Evolutionary conservation across 2,329 filamentous ascomycete genomes (phyloP), one percentile per base, ranked within the genome.

Genomic region (Neofusicoccum sp.): DNA sequence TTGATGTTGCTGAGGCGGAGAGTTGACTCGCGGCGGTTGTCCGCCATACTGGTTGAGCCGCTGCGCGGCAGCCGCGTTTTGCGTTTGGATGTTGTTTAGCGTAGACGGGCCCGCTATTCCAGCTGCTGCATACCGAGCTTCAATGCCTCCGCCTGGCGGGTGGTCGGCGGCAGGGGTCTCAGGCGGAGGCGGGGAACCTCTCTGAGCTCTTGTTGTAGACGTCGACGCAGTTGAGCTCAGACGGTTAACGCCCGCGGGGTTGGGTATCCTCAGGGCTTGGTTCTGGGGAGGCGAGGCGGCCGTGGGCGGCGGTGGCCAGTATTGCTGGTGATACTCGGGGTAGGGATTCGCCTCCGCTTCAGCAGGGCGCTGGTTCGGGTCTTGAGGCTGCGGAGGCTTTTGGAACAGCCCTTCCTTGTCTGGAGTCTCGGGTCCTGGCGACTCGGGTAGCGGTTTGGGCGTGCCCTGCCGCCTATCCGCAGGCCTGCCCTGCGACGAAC

Each of bases 131-230:
- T 96, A 97, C 62, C 93, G 87, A 56, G 92, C 91, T 75, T 97
- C 93, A 69, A 97, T 97, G 62, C 91, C 92, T 44, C 90, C 92
- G 61, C 87, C 87, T 2, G 89, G 87, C n/a, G 87, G 82, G 60
- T 90, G 91, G 11, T 63, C 61, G 44, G 89, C 90, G 34, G 90
- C 85, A 36, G 95, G 92, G 0, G 95, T 98, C 75, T 98, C 94
- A 7, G 95, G 95, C 1, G 95, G 95, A 4, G 95, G 94, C 4
- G 95, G 95, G 33, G 94, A 98, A 47, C 95, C 95, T 69, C 95
- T 86, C 72, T 91, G 93, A 22, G 95, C 95, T 67, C 91, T 88
- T 2, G 94, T 97, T 0, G 95, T 99, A 2, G 93, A 96, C 11
- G 89, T 96, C 0, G 95, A 98, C 12, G 94, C 93, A 6, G 92